Conservation (phyloP, 371 early-diverging fungal species). For the Rhizomucor miehei region DNA sequence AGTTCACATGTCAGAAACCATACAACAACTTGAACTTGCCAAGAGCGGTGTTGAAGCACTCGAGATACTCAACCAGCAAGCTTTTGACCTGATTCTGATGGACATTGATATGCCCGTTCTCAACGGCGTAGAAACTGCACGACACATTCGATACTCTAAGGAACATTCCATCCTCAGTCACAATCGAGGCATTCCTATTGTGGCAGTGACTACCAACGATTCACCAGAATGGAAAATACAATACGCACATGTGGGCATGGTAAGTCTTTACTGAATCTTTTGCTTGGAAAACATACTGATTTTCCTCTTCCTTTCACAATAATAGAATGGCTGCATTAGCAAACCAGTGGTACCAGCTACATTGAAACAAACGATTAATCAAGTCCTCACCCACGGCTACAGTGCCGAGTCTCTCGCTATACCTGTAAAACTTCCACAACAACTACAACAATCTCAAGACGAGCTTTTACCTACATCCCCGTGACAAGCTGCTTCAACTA, state of each 20-base stretch:
- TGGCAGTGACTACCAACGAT: slow-evolving; percentile 68
- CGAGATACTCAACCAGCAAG: slow-evolving; percentile 30
- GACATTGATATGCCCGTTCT: slow-evolving; percentile 68
- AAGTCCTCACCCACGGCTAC: slow-evolving; percentile 24
- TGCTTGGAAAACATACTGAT: not conserved
- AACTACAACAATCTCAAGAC: not conserved
- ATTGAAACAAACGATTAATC: slow-evolving; percentile 29
- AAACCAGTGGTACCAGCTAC: slow-evolving; percentile 40
- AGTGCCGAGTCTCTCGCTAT: slow-evolving; percentile 16
- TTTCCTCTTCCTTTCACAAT: slow-evolving; percentile 1
- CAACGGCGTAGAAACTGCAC: slow-evolving; percentile 54
- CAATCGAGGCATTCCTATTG: slow-evolving; percentile 58
- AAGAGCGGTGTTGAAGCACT: slow-evolving; percentile 44
- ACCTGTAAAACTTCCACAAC: not conserved
- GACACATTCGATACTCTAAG: slow-evolving; percentile 30
- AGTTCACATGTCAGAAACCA: slow-evolving; percentile 45
- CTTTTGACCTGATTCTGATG: slow-evolving; percentile 54
- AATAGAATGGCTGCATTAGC: slow-evolving; percentile 47
- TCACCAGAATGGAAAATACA: slow-evolving; percentile 19
- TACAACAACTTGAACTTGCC: slow-evolving; percentile 38
- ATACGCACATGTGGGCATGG: slow-evolving; percentile 21
- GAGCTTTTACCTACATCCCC: not conserved
- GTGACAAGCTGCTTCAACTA: no score
- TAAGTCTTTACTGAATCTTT: slow-evolving; percentile 1
- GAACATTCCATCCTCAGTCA: slow-evolving; percentile 43